phyloP scores from a whole-genome alignment of 352 stramenopile species.

The Pythium scleroteichum region DNA sequence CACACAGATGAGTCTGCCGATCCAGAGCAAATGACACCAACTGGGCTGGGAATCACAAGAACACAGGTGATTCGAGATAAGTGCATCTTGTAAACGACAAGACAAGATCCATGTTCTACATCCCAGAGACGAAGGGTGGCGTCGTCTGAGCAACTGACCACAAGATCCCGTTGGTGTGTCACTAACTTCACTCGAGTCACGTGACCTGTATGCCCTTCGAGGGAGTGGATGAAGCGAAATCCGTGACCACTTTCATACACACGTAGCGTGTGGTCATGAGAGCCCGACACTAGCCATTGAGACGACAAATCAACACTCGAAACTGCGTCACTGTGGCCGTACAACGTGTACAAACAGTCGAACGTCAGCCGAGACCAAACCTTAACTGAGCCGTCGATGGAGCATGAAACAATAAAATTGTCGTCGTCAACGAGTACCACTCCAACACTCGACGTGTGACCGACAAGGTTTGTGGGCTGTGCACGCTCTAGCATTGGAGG shows the following conservation, averaged over 20 bases:
- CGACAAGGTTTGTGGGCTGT: constrained; percentile 48
- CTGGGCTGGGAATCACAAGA: constrained; percentile 14
- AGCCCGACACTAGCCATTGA: constrained; percentile 67
- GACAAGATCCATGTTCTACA: constrained; percentile 38
- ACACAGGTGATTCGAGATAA: constrained; percentile 56
- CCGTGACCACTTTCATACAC: constrained; percentile 42
- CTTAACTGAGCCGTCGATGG: constrained; percentile 69
- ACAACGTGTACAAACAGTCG: constrained; percentile 61
- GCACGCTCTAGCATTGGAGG: constrained; percentile 19
- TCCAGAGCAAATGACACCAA: constrained; percentile 44
- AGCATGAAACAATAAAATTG: constrained; percentile 63
- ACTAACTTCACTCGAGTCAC: constrained; percentile 56
- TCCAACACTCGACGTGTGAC: constrained; percentile 63
- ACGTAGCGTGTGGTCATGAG: constrained; percentile 61
- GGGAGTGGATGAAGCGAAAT: constrained; percentile 44
- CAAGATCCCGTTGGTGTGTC: constrained; percentile 11
- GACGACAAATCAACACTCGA: constrained; percentile 52
- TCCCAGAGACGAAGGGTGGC: constrained; percentile 61
- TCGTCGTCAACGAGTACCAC: constrained; percentile 52
- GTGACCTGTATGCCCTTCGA: constrained; percentile 54
- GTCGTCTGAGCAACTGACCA: constrained; percentile 66
- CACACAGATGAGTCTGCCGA: constrained; percentile 56
- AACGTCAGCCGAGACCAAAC: constrained; percentile 61
- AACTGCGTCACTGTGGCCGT: constrained; percentile 64
- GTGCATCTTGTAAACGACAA: constrained; percentile 44